These are phyloP conservation scores for Erysimum cheiri DNA, from an alignment of 441 rosid genomes.

Conservation along the genomic window DNA sequence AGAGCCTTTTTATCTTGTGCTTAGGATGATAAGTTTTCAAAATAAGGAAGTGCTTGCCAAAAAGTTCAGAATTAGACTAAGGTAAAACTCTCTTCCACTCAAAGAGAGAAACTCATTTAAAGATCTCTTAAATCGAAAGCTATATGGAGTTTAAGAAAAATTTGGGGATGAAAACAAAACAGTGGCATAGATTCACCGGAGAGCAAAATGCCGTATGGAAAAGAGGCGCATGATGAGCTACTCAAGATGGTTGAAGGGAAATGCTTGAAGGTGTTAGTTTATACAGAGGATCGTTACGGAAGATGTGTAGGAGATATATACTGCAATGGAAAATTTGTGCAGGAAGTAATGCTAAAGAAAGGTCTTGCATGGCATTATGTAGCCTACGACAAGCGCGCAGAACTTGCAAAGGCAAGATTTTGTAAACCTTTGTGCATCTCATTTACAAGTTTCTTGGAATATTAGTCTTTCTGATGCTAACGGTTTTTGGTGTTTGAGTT, in stretches of 20 bases:
- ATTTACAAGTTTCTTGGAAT: neutral
- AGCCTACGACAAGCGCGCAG: conserved; percentile 66
- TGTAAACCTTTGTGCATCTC: neutral
- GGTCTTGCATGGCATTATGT: conserved; percentile 86
- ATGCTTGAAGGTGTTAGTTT: conserved; percentile 60
- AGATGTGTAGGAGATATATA: conserved; percentile 76
- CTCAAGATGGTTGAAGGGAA: conserved; percentile 64
- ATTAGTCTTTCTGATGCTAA: neutral
- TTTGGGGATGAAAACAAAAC: conserved; percentile 25
- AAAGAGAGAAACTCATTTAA: neutral
- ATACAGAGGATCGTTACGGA: conserved; percentile 67
- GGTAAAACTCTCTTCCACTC: conserved; percentile 47
- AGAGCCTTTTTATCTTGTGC: neutral
- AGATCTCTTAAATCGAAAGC: neutral
- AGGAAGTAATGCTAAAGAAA: conserved; percentile 81
- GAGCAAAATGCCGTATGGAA: conserved; percentile 71
- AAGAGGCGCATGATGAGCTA: conserved; percentile 75
- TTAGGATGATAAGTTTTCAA: conserved; percentile 57
- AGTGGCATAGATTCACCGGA: conserved; percentile 94
- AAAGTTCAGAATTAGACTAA: conserved; percentile 72
- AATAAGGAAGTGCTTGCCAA: conserved; percentile 71
- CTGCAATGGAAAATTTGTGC: conserved; percentile 56
- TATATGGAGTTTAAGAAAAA: conserved; percentile 17
- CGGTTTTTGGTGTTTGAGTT: conserved; percentile 1
- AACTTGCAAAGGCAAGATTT: conserved; percentile 64